Base-by-base conservation (phyloP, 176 grass and related monocot species). In the Carex pumila region DNA sequence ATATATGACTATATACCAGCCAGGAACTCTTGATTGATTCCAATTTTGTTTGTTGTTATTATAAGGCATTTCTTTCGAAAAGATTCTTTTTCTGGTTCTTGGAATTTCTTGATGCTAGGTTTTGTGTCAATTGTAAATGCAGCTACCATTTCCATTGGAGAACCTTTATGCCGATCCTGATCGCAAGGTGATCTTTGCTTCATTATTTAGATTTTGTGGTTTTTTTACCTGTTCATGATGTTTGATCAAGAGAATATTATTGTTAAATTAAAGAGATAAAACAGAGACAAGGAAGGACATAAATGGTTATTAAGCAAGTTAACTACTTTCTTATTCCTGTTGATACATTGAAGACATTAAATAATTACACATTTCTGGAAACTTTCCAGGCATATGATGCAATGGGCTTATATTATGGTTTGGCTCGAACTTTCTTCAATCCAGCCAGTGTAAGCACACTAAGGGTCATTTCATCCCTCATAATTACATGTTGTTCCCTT, bases 91-190 rank as follows among this genome's bases (percentile, higher is more conserved):
- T 15, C 14, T 43, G 15, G 32, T 57, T 56, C 9, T 31, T 56
- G 52, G 50, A 4, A 15, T 12, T 45, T 74, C 15, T 61, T 19
- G 12, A 76, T 79, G 22, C 9, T 67, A 81, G 59, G 71, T 68
- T 71, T 79, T 87, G 11, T 57, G 10, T 65, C 54, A 41, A 49
- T 63, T 82, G 36, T 82, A 13, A 64, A 45, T 91, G 68, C 90
- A 98, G 95, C 81, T 98, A 71, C 95, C 95, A 18, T 98, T 98
- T 93, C 95, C 95, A 11, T 14, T 85, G 67, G 95, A 98, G 45
- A 88, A 59, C 85, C 91, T 98, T 83, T 94, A 98, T 58, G 92
- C 95, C 62, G 95, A 98, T 85, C 91, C 91, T 74, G 89, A 89
- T 50, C 85, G 91, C 43, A 93, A 95, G 95, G 95, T 98, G 61